These are phyloP conservation scores for Diaporthe longicolla DNA, from an alignment of 2,329 filamentous ascomycete genomes.

Conservation along the genomic window DNA sequence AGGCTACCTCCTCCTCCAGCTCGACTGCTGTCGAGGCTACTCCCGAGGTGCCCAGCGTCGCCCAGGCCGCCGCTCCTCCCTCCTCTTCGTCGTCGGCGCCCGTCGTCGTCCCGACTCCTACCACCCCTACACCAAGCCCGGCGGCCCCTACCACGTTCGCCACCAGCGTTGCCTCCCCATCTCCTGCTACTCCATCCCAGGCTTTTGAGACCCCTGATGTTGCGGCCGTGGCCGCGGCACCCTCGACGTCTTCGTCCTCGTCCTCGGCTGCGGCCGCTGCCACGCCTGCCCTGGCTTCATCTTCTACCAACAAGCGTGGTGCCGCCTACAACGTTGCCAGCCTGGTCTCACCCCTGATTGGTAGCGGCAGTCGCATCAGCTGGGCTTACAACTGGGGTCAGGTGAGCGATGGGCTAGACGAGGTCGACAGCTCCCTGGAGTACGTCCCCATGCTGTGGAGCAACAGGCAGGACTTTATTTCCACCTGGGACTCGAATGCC, in stretches of 20 bases:
- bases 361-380: conserved; percentile 57
- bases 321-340: conserved; percentile 75
- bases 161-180: conserved; percentile 33
- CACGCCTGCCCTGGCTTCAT: conserved; percentile 43
- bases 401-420: conserved; percentile 56
- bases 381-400: conserved; percentile 82
- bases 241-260: conserved; percentile 37
- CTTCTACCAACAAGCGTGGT: conserved; percentile 71
- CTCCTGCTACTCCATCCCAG: conserved; percentile 41
- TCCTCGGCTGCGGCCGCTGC: conserved; percentile 44
- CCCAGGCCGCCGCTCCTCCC: not conserved
- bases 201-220: conserved; percentile 27
- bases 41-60: not conserved
- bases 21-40: conserved; percentile 15
- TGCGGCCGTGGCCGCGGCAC: conserved; percentile 14
- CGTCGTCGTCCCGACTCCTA: conserved; percentile 39
- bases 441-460: conserved; percentile 80
- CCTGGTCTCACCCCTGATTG: conserved; percentile 66
- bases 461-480: conserved; percentile 57
- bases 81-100: conserved; percentile 2
- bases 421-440: conserved; percentile 55
- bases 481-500: conserved; percentile 66
- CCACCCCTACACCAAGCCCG: conserved; percentile 40
- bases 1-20: conserved; percentile 42
- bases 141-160: conserved; percentile 33